Conservation (phyloP, 148 eudicot genomes). For the Pouteria glomerata region DNA sequence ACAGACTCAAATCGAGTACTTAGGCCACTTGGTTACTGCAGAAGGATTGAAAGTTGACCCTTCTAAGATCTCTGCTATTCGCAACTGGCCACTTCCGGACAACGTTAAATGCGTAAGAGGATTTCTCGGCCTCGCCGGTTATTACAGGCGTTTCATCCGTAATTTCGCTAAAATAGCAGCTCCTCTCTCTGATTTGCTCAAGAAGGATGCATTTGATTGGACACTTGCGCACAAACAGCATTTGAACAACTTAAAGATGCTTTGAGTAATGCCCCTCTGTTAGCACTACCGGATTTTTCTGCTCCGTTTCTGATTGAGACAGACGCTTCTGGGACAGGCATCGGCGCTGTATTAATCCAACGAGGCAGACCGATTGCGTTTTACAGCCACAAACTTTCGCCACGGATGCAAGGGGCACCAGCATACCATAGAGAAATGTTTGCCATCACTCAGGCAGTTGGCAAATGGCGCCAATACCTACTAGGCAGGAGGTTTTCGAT, state of each 20-base stretch:
- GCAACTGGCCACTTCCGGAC: not conserved
- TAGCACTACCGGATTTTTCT: not conserved
- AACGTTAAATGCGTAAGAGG: not conserved
- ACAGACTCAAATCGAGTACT: not conserved
- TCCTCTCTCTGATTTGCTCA: not conserved
- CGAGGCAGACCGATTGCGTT: not conserved
- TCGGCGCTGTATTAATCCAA: not conserved
- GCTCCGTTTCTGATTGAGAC: not conserved
- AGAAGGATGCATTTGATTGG: not conserved
- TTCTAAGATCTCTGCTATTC: not conserved
- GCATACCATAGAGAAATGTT: not conserved
- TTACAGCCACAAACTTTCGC: not conserved
- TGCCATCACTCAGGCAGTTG: not conserved
- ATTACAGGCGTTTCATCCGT: not conserved
- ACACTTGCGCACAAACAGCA: not conserved
- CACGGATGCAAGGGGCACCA: not conserved
- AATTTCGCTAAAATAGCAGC: not conserved
- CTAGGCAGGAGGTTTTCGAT: not conserved
- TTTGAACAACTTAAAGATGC: not conserved
- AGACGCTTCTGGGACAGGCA: not conserved
- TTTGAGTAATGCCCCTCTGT: not conserved
- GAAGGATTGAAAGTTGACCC: not conserved
- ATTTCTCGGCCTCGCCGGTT: not conserved
- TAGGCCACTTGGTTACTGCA: not conserved
- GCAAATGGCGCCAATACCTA: not conserved